These are phyloP conservation scores for carrot (Daucus carota) DNA, from an alignment of 129 eudicot species.

Conservation along the genomic window DNA sequence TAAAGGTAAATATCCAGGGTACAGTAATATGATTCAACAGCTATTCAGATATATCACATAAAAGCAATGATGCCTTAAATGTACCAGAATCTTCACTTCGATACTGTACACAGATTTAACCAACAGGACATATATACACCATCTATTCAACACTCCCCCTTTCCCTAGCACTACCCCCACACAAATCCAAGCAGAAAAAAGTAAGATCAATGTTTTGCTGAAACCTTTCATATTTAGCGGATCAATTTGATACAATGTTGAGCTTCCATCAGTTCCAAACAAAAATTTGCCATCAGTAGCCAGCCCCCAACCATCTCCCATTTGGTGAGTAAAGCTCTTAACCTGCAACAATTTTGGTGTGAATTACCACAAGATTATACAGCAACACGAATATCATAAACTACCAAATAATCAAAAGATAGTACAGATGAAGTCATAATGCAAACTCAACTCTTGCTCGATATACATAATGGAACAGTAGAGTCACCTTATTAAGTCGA, in stretches of 20 bases:
- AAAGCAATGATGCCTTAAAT: background rate
- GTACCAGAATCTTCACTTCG: background rate
- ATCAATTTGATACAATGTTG: slow-evolving; percentile 60
- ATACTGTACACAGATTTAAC: background rate
- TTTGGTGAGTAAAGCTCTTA: slow-evolving; percentile 52
- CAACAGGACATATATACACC: background rate
- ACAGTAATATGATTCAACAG: background rate
- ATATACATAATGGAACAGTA: background rate
- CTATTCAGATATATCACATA: background rate
- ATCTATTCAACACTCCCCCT: background rate
- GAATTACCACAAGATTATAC: slow-evolving; percentile 6
- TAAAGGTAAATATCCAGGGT: background rate
- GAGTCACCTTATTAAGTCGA: background rate
- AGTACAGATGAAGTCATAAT: background rate
- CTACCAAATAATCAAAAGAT: background rate
- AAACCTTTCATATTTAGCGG: slow-evolving; percentile 72
- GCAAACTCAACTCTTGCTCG: background rate
- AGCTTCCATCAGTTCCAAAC: slow-evolving; percentile 88
- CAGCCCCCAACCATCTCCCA: slow-evolving; percentile 98
- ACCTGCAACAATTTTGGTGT: slow-evolving; percentile 40
- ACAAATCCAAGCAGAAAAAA: background rate
- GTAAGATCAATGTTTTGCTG: background rate
- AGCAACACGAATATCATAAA: too few species aligned
- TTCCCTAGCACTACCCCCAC: background rate
- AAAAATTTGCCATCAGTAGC: slow-evolving; percentile 77